A percentile compares a stretch with the other conserved stretches of the same genome.
Conservation (phyloP, 192 early-diverging fungal genomes). For the Coemansia sp. region DNA sequence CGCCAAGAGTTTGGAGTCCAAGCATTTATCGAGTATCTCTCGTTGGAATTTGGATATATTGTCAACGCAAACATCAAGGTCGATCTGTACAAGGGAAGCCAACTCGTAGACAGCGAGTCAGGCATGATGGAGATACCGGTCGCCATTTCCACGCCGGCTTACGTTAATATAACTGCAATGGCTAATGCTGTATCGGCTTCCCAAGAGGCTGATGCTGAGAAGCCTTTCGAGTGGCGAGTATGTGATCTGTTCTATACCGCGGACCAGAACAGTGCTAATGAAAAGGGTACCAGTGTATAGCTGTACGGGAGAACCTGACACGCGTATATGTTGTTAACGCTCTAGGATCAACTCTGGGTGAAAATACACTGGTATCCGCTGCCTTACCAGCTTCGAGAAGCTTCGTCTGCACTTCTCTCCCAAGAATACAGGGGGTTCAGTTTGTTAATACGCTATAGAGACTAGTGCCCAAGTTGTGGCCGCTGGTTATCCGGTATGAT, state of each 20-base stretch:
- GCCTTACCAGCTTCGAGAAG: no score
- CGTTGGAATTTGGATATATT: conserved; percentile 15
- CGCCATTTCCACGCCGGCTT: conserved; percentile 14
- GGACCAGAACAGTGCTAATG: not conserved
- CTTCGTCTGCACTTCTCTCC: no score
- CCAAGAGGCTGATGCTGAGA: conserved; percentile 3
- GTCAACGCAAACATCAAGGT: conserved; percentile 16
- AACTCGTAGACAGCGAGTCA: conserved; percentile 20
- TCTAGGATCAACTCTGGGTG: no score
- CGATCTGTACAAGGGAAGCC: conserved; percentile 7
- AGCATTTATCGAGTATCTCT: not conserved
- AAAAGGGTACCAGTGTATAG: not conserved
- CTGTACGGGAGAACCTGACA: no score
- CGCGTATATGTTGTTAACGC: no score
- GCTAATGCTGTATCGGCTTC: not conserved
- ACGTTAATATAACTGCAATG: conserved; percentile 4
- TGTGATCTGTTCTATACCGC: conserved; percentile 26
- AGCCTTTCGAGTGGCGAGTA: conserved; percentile 33
- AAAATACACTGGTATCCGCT: no score
- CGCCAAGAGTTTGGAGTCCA: not conserved
- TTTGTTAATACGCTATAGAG: no score
- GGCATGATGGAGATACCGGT: conserved; percentile 25
- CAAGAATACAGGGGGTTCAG: no score
- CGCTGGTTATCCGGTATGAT: no score
- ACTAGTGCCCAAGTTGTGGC: no score